Conservation (phyloP, 441 rosid species). For the Pelargonium citronellum region DNA sequence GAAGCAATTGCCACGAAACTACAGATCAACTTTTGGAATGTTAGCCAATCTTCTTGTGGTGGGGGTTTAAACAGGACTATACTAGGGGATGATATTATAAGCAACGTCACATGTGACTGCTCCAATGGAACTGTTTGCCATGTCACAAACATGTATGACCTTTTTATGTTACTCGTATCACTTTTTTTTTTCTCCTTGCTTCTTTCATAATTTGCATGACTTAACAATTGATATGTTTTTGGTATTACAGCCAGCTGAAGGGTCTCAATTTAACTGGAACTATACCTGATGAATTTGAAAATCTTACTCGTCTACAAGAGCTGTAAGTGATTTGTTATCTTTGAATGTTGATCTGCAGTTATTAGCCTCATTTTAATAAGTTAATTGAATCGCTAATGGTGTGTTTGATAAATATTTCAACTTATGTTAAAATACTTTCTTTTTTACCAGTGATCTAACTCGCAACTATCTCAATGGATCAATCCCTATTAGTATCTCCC, state of each 20-base stretch:
- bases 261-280: constrained; percentile 47
- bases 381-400: neutral
- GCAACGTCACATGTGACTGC: constrained; percentile 49
- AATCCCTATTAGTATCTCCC: constrained; percentile 48
- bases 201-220: neutral
- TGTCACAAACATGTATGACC: constrained; percentile 51
- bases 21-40: neutral
- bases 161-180: neutral
- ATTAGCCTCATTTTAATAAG: neutral
- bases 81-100: neutral
- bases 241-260: constrained; percentile 43
- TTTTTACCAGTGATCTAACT: constrained; percentile 49
- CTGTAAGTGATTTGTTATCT: constrained; percentile 40
- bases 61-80: constrained; percentile 27
- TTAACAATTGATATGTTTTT: neutral
- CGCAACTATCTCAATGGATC: constrained; percentile 72
- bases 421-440: neutral
- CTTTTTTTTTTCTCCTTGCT: neutral
- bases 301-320: constrained; percentile 45
- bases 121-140: constrained; percentile 36
- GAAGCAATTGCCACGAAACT: constrained; percentile 3
- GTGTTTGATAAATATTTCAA: neutral
- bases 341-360: neutral
- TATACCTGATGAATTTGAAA: constrained; percentile 55
- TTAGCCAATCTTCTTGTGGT: constrained; percentile 14